These are phyloP conservation scores for Incumbomyces delicatus DNA, from an alignment of 2,329 filamentous ascomycete genomes.

Conservation along the genomic window DNA sequence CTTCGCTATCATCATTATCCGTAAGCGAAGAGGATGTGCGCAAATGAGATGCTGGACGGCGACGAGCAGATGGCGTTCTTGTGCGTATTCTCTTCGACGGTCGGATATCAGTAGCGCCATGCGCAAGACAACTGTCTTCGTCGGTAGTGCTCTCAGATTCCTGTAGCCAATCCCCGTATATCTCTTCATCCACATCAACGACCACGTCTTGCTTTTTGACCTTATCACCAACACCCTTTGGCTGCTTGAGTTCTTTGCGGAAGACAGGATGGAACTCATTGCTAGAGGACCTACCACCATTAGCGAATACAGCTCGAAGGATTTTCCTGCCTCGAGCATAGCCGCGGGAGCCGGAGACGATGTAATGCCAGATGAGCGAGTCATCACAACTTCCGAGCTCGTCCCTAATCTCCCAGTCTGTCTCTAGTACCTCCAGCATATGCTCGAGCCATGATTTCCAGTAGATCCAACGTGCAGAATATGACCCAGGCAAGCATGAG, in stretches of 20 bases:
- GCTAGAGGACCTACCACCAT: conserved; percentile 28
- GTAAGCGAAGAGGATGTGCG: conserved; percentile 3
- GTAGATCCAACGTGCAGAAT: conserved; percentile 58
- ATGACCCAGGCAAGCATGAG: conserved; percentile 48
- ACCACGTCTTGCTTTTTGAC: conserved; percentile 30
- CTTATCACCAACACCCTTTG: conserved; percentile 21
- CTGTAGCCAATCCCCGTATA: conserved; percentile 37
- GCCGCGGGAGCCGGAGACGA: conserved; percentile 24
- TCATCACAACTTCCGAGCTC: conserved; percentile 22
- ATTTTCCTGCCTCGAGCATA: conserved; percentile 33
- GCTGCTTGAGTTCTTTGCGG: conserved; percentile 33
- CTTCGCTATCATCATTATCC: conserved; percentile 11
- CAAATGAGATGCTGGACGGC: neutral
- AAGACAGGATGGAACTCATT: conserved; percentile 39
- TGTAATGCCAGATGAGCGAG: conserved; percentile 36
- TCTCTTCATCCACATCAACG: conserved; percentile 36
- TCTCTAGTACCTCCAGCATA: conserved; percentile 44
- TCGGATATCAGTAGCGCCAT: neutral
- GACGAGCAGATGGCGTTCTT: conserved; percentile 23
- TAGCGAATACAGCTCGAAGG: conserved; percentile 38
- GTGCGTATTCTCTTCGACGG: conserved; percentile 8
- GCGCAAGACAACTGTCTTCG: conserved; percentile 10
- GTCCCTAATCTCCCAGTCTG: conserved; percentile 30
- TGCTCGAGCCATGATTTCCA: conserved; percentile 75
- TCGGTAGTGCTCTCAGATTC: conserved; percentile 28